A percentile compares a stretch with the other conserved stretches of the same genome.
phyloP scores from a whole-genome alignment of 495 filamentous ascomycete species.

The Achaetomiella virescens region DNA sequence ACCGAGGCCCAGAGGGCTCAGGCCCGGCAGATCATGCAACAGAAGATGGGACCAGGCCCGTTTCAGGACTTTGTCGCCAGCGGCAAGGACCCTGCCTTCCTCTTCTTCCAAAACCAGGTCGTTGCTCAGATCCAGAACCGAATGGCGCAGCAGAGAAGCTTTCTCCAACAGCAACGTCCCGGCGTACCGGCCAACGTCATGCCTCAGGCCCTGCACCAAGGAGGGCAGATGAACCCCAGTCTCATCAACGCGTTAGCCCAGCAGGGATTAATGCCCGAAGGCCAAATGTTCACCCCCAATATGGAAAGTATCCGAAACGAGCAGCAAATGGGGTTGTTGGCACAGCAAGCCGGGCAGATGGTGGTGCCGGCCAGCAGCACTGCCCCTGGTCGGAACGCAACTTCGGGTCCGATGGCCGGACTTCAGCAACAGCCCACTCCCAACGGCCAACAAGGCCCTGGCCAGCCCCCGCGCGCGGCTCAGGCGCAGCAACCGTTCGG shows the following conservation, averaged over 20 bases:
- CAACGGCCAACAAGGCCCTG: constrained; percentile 29
- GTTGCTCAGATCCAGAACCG: constrained; percentile 19
- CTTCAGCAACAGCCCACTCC: constrained; percentile 31
- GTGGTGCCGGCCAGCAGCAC: constrained; percentile 45
- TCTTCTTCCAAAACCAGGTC: constrained; percentile 39
- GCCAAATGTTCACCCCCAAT: constrained; percentile 35
- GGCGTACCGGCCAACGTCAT: constrained; percentile 21
- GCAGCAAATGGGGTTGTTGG: constrained; percentile 39
- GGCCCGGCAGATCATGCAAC: constrained; percentile 28
- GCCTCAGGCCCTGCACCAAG: constrained; percentile 28
- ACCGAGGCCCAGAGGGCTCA: constrained; percentile 30
- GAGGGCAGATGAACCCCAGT: constrained; percentile 30
- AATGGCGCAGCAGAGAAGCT: not conserved
- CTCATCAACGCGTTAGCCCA: constrained; percentile 32
- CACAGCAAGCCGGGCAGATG: constrained; percentile 44
- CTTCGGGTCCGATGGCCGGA: constrained; percentile 36
- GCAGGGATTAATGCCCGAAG: constrained; percentile 28
- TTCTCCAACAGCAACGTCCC: constrained; percentile 7
- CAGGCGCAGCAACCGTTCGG: constrained; percentile 36
- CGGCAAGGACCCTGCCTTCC: constrained; percentile 35
- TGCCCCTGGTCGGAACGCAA: constrained; percentile 35
- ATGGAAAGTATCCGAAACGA: constrained; percentile 46
- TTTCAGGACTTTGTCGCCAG: constrained; percentile 28
- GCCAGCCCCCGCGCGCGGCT: constrained; percentile 30
- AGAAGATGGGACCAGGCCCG: constrained; percentile 19